Evolutionary conservation across 148 eudicot genomes (phyloP), one percentile per base, ranked within the genome.

Genomic region (Silene latifolia): DNA sequence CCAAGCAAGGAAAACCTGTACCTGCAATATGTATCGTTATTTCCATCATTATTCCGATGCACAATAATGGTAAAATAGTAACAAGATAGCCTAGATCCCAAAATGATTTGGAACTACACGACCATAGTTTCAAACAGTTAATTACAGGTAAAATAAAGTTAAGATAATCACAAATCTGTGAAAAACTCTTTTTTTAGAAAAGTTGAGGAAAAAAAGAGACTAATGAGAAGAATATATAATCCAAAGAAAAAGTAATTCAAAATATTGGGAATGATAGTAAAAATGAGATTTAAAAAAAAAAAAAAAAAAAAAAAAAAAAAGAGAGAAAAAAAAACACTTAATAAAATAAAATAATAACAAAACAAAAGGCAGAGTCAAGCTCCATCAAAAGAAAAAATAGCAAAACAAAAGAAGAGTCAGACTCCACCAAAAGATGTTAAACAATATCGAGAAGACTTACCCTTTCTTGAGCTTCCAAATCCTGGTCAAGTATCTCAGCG

Each of bases 1-100:
- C 99, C 99, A 95, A 77, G 93, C 93, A 81, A 95, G 81, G 77
- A 89, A 88, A 66, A 88, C 82, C 74, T 95, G 87, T 69, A 95
- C 90, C 99, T 95, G 92, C 57, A 82, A 75, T 71, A 72, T 23
- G 74, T 67, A 75, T 35, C 48, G 70, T 46, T 71, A 25, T 73
- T 15, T 62, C 18, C 58, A 78, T 68, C 54, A 61, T 54, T 12
- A 69, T 61, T 44, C 27, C 27, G 23, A 39, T 21, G 72, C 57
- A 51, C 3, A 63, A 32, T 15, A 11, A 61, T 63, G 7, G 5
- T 25, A 12, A 73, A 4, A 4, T 12, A 69, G 4, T 4, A 54
- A 5, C 3, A 54, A 70, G 19, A 5, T 18, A 56, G 60, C 60
- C 3, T 56, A 4, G 13, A 15, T 15, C 60, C 20, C 60, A 56